Conservation (phyloP, 2,329 filamentous ascomycete species). For the Cladosporium sp. region DNA sequence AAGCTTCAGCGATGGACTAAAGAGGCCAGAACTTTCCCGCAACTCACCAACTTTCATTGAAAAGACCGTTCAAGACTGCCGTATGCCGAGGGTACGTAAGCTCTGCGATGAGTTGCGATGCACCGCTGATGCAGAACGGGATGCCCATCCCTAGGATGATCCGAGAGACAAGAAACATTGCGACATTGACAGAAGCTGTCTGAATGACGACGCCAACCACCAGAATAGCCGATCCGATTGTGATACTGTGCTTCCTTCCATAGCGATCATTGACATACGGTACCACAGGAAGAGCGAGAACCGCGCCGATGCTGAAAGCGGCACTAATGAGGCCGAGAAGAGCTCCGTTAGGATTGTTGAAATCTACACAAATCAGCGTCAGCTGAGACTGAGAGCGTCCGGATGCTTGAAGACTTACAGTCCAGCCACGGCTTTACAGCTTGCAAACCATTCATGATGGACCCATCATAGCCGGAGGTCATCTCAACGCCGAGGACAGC, state of each 20-base stretch:
- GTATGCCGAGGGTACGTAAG: constrained; percentile 4
- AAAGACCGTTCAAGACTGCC: constrained; percentile 8
- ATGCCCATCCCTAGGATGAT: constrained; percentile 35
- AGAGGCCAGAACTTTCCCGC: too few relatives aligned
- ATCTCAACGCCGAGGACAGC: constrained; percentile 16
- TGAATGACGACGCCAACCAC: constrained; percentile 38
- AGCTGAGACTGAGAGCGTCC: background rate
- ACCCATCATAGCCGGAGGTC: constrained; percentile 15
- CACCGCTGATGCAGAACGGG: constrained; percentile 14
- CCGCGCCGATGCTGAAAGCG: constrained; percentile 5
- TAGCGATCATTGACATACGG: constrained; percentile 25
- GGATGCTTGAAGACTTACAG: background rate
- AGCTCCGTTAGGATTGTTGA: constrained; percentile 9
- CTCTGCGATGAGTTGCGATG: constrained; percentile 9
- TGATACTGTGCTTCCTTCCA: constrained; percentile 36
- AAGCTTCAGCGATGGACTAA: too few relatives aligned
- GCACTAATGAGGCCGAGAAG: constrained; percentile 9
- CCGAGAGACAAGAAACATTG: constrained; percentile 38
- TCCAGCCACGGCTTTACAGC: constrained; percentile 12
- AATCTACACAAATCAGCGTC: background rate
- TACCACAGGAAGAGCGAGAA: constrained; percentile 3
- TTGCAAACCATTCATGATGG: constrained; percentile 11
- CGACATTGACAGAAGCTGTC: constrained; percentile 33
- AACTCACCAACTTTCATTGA: constrained; percentile 10
- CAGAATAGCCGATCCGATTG: constrained; percentile 34